Conservation (phyloP, 2,329 filamentous ascomycete genomes). For the Beauveria australis region DNA sequence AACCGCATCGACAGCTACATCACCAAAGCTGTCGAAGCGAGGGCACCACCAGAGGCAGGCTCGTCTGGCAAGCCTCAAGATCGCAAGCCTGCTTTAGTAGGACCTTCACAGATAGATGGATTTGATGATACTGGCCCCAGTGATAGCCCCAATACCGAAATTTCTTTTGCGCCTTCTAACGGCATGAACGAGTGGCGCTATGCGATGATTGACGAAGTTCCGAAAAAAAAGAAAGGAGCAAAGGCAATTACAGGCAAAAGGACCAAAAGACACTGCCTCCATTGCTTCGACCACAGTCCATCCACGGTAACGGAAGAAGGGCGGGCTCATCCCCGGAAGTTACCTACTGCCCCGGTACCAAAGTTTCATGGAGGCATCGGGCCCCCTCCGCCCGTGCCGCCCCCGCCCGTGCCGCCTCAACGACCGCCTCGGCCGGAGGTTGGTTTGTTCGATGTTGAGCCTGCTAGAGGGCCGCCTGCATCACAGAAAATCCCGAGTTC, state of each 20-base stretch:
- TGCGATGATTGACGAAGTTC: slow-evolving; percentile 24
- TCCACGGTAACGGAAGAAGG: slow-evolving; percentile 18
- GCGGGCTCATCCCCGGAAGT: slow-evolving; percentile 17
- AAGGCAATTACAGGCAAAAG: slow-evolving; percentile 5
- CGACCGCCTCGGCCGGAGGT: slow-evolving; percentile 10
- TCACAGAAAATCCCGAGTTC: not conserved
- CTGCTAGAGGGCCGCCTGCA: not conserved
- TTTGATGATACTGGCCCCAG: slow-evolving; percentile 15
- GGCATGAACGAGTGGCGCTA: slow-evolving; percentile 26
- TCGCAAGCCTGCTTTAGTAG: not conserved
- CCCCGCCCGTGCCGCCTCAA: slow-evolving; percentile 8
- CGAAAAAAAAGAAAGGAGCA: slow-evolving; percentile 13
- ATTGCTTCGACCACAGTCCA: slow-evolving; percentile 21
- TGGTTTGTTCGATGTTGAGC: slow-evolving; percentile 6
- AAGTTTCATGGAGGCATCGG: slow-evolving; percentile 6
- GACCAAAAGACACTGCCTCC: slow-evolving; percentile 17
- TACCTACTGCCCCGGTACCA: slow-evolving; percentile 5
- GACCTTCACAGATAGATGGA: slow-evolving; percentile 24
- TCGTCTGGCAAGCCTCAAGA: not conserved
- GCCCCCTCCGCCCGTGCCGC: slow-evolving; percentile 1
- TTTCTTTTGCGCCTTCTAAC: slow-evolving; percentile 23
- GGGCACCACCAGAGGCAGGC: slow-evolving; percentile 6
- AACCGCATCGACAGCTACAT: slow-evolving; percentile 18
- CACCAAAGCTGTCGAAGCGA: slow-evolving; percentile 12
- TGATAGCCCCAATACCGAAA: slow-evolving; percentile 22